Conservation (phyloP, 139 green algal species). For the Chara braunii region DNA sequence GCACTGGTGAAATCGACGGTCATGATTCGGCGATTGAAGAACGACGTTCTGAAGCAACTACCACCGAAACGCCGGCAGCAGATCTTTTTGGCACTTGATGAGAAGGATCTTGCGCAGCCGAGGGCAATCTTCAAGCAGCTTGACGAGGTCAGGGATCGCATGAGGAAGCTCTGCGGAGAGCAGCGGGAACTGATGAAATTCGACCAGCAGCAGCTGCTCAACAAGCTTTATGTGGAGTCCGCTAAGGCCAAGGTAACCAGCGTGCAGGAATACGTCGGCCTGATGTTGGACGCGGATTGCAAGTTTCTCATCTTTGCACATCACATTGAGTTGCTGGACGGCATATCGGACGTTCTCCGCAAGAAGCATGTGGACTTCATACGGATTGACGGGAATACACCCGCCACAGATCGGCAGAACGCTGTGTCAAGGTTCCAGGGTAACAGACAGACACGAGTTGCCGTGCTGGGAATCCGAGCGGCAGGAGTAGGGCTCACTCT, state of each 20-base stretch:
- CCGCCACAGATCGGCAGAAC: conserved; percentile 38
- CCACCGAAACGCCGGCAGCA: conserved; percentile 78
- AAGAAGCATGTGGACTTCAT: conserved; percentile 52
- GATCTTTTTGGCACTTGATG: conserved; percentile 43
- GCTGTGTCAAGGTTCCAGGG: conserved; percentile 48
- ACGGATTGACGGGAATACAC: conserved; percentile 70
- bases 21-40: conserved; percentile 88
- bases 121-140: not conserved
- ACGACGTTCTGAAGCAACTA: conserved; percentile 81
- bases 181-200: not conserved
- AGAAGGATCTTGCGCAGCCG: not conserved
- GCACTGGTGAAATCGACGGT: conserved; percentile 57
- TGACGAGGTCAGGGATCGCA: not conserved
- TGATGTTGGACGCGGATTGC: conserved; percentile 53
- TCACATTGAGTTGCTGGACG: conserved; percentile 71
- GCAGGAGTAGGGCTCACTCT: conserved; percentile 75
- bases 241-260: conserved; percentile 60
- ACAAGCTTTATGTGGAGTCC: conserved; percentile 53
- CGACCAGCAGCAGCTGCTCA: not conserved
- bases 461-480: conserved; percentile 49
- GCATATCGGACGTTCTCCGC: conserved; percentile 30
- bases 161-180: too few species aligned
- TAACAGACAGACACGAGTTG: conserved; percentile 3
- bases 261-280: conserved; percentile 56
- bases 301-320: conserved; percentile 95